A percentile compares a stretch with the other conserved stretches of the same genome.
Conservation (phyloP, 1,284 basidiomycete species). For the Pterula multifida region DNA sequence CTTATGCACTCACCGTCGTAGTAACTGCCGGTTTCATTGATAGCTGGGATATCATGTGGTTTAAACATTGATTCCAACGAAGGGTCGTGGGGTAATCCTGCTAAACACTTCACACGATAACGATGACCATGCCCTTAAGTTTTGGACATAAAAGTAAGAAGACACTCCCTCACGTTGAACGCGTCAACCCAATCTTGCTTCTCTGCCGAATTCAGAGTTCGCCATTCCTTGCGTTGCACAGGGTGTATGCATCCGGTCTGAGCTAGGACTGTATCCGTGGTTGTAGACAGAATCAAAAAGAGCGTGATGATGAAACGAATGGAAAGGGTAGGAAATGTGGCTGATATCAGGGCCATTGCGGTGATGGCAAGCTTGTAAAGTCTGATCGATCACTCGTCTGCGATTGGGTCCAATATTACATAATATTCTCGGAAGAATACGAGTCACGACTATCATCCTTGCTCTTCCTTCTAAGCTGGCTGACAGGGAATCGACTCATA, state of each 20-base stretch:
- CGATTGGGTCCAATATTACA: no score
- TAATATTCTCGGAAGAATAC: no score
- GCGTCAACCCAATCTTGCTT: slow-evolving; percentile 1
- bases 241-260: background rate
- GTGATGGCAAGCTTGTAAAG: no score
- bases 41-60: background rate
- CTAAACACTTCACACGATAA: background rate
- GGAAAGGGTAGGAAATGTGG: background rate
- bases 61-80: background rate
- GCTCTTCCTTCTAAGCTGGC: no score
- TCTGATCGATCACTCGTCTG: no score
- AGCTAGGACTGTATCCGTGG: background rate
- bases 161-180: no score
- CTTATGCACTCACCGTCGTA: slow-evolving; percentile 4
- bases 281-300: background rate
- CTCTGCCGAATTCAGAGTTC: background rate
- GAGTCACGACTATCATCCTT: no score
- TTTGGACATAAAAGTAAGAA: no score
- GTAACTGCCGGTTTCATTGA: slow-evolving; percentile 6
- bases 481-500: no score
- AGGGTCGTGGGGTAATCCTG: background rate
- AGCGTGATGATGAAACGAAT: background rate
- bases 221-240: slow-evolving; percentile 2
- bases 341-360: background rate
- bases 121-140: no score